phyloP scores from a whole-genome alignment of 352 stramenopile species.

The Globisporangium cylindrosporum region DNA sequence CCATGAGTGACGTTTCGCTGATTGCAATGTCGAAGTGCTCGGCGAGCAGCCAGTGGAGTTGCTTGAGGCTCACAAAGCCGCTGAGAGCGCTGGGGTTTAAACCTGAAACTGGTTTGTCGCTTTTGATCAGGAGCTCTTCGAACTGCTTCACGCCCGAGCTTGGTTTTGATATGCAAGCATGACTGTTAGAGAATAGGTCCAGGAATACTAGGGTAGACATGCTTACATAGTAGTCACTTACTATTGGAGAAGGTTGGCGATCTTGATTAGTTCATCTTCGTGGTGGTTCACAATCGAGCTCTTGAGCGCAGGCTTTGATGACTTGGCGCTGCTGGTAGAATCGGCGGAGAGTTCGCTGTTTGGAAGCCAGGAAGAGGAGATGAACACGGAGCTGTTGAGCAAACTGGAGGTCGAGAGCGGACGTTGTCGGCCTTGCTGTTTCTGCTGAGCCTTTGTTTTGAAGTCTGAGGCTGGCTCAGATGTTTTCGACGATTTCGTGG shows the following conservation, averaged over 20 bases:
- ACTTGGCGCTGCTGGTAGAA: neutral
- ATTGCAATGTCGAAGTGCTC: conserved; percentile 34
- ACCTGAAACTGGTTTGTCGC: conserved; percentile 9
- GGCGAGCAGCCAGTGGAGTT: conserved; percentile 40
- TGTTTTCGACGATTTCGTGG: conserved; percentile 1
- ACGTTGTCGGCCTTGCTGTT: neutral
- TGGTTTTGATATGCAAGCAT: neutral
- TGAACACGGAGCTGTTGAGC: neutral
- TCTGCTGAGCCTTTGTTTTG: too few species aligned
- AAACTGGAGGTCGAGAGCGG: neutral
- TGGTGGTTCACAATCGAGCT: conserved; percentile 20
- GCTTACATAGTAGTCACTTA: conserved; percentile 18
- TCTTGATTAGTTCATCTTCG: conserved; percentile 44
- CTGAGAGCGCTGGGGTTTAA: neutral
- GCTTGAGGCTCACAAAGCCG: conserved; percentile 53
- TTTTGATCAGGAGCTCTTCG: conserved; percentile 32
- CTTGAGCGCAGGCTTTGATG: conserved; percentile 17
- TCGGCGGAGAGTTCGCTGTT: neutral
- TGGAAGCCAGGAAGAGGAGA: conserved; percentile 1
- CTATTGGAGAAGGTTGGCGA: conserved; percentile 52
- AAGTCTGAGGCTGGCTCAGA: neutral
- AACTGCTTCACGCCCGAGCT: conserved; percentile 44
- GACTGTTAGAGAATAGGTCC: neutral
- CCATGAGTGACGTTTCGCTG: conserved; percentile 37
- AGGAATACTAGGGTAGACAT: neutral